Evolutionary conservation across 2,329 filamentous ascomycete genomes (phyloP), one percentile per base, ranked within the genome.

Genomic region (Fusarium sublunatum): DNA sequence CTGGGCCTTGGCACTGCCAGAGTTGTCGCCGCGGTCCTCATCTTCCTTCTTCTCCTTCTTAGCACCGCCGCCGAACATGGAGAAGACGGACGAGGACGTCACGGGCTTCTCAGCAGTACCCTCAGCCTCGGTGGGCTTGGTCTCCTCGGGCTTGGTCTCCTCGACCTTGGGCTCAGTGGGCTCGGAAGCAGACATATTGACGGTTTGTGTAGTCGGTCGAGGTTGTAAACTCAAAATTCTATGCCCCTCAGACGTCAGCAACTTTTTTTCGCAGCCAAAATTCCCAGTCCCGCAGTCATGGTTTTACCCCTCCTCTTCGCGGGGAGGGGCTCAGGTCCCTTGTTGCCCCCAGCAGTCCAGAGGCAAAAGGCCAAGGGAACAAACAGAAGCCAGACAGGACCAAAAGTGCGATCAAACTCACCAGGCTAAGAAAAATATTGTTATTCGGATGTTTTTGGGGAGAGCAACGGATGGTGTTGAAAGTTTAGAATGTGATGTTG

Each of bases 11-110:
- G 91, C 90, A 77, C 91, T 93, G 73, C 93, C 93, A 68, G 92
- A 96, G 76, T 88, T 91, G 77, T 97, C 93, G 68, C 93, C 90
- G 66, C 88, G 89, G 70, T 91, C 92, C 74, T 91, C 91, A 5
- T 73, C 82, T 58, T 91, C 90, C 85, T 95, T 96, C 86, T 92
- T 93, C 82, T 95, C 92, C 84, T 97, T 98, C 88, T 96, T 96
- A 60, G 91, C 91, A 63, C 95, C 95, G 65, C 95, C 95, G 71
- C 95, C 95, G 76, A 99, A 99, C 95, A 99, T 98, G 79, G 92
- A 94, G 84, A 98, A 98, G 67, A 98, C 91, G 70, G 86, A 84
- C 8, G 86, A 86, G 15, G 83, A 82, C 63, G 82, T 86, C 52
- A 85, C 80, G 54, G 82, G 77, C 73, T 79, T 70, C 39, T 73